Evolutionary conservation across 352 stramenopile species (phyloP), one percentile per base, ranked within the genome.

Genomic region (Pythium biforme): DNA sequence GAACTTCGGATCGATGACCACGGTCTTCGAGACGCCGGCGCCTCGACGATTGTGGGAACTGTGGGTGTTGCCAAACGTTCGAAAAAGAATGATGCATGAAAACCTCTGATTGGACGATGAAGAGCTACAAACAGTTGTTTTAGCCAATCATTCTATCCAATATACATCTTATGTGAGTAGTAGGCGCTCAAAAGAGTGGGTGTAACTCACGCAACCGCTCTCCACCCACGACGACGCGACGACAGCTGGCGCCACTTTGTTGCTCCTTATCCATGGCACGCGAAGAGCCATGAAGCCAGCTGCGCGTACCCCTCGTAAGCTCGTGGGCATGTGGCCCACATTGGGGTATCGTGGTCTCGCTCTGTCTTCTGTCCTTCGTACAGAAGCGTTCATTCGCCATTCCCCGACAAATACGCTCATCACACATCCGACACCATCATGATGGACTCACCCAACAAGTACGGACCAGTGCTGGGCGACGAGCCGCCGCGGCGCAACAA

Each of bases 401-500:
- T 43, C 37, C 5, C 3, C 37, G 7, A 41, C 9, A 6, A 43
- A 47, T 17, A 47, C 19, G 20, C 25, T 15, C 46, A 19, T 39
- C 48, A 55, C 7, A 8, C 47, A 40, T 34, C 27, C 4, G 10
- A 31, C 1, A 51, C 1, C 11, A 25, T 10, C 20, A 57, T 34
- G 33, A 27, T 33, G 11, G 52, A 59, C 52, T 59, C 52, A 23
- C 52, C 52, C 10, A 47, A 47, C 52, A 59, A 59, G 37, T 59
- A 59, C 37, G 52, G 52, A 11, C 52, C 52, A 3, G 52, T 59
- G 34, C 37, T 59, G 22, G 52, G 52, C 37, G 52, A 59, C 52
- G 52, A 59, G 14, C 50, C 31, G 33, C 50, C 50, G 33, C 50
- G 50, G 3, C 50, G 31, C 50, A 57, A 57, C 20, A 57, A 26